Conservation (phyloP, 345 rosid species). For the Pugionium dolabratum region DNA sequence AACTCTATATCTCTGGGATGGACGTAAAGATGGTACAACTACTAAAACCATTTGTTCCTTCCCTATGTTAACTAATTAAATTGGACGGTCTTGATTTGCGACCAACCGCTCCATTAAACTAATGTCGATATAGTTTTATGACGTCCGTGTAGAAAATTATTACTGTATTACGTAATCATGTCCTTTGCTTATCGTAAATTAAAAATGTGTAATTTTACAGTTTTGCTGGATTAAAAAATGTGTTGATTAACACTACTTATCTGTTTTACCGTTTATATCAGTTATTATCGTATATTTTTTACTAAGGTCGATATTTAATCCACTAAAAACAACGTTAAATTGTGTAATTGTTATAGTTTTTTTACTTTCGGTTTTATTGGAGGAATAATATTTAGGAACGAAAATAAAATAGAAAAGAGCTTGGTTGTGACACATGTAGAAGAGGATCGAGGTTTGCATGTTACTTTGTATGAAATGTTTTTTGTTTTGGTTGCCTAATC, state of each 20-base stretch:
- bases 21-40: no score
- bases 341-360: not conserved
- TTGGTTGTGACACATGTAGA: slow-evolving; percentile 32
- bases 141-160: slow-evolving; percentile 25
- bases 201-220: slow-evolving; percentile 29
- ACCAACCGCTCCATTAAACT: slow-evolving; percentile 32
- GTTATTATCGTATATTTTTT: slow-evolving; percentile 29
- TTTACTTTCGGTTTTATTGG: not conserved
- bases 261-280: not conserved
- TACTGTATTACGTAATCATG: slow-evolving; percentile 12
- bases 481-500: slow-evolving; percentile 40
- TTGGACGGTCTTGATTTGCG: slow-evolving; percentile 34
- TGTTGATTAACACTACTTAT: not conserved
- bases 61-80: not conserved
- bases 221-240: slow-evolving; percentile 12
- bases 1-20: no score
- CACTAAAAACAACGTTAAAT: slow-evolving; percentile 1
- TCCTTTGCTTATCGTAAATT: not conserved
- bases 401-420: not conserved
- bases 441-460: slow-evolving; percentile 46
- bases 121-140: slow-evolving; percentile 19
- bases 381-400: not conserved
- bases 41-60: no score
- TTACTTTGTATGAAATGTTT: slow-evolving; percentile 43
- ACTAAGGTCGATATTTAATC: slow-evolving; percentile 30